Base-by-base conservation (phyloP, 2,329 filamentous ascomycete species). In the Penicillium psychrosexuale region DNA sequence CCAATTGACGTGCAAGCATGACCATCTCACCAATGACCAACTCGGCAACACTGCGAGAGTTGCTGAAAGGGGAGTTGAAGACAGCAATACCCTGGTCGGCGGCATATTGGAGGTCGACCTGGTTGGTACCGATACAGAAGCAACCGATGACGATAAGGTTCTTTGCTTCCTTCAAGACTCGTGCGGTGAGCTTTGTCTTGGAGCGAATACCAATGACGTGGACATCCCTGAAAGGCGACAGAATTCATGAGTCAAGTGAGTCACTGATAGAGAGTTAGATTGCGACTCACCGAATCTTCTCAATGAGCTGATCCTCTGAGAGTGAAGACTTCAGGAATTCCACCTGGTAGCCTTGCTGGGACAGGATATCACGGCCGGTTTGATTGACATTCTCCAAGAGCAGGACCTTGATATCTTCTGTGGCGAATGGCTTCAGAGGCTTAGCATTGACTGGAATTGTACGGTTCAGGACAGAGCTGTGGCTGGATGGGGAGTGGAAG, bases 11-110 rank as follows among this genome's bases (percentile, higher is more conserved):
- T 22, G 94, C 94, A 51, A 99, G 86, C 37, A 82, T 80, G 68
- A 99, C 97, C 69, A 99, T 92, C 76, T 97, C 93, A 51, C 82
- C 88, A 71, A 99, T 97, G 66, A 97, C 91, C 53, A 97, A 81
- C 79, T 99, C 94, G 53, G 94, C 94, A 48, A 99, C 94, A 72
- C 90, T 96, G 72, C 94, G 88, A 8, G 93, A 97, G 78, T 99
- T 99, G 77, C 90, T 92, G 77, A 99, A 99, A 1, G 94, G 94
- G 43, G 94, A 97, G 78, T 99, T 99, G 85, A 99, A 99, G 61
- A 99, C 94, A 34, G 92, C 91, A 72, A 97, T 96, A 63, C 94
- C 74, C 57, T 77, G 70, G 17, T 74, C 69, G n/a, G 74, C 74
- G 5, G 74, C 73, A 65, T 73, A 77, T 60, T 77, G 73, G 27